Evolutionary conservation across 2,329 filamentous ascomycete genomes (phyloP).

Genomic region (Zopfia rhizophila): DNA sequence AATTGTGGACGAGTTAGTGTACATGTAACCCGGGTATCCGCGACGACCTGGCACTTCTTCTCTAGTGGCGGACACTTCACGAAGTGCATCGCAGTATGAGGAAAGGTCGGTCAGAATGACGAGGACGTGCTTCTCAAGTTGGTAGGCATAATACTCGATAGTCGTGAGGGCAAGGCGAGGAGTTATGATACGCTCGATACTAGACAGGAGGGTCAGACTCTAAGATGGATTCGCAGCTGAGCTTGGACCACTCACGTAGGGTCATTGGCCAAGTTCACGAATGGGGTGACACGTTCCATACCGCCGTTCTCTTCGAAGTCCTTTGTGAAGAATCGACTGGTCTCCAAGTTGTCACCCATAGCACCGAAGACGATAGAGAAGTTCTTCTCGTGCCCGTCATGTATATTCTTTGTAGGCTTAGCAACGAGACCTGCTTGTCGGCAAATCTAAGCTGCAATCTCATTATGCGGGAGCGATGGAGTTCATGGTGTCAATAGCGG

Average conservation of each 20-base stretch:
- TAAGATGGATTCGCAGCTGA: constrained; percentile 2
- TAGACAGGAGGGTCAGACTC: constrained; percentile 52
- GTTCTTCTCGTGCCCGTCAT: constrained; percentile 98
- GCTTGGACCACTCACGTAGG: constrained; percentile 95
- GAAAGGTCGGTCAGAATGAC: constrained; percentile 98
- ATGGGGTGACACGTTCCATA: constrained; percentile 95
- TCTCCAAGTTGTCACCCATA: constrained; percentile 99
- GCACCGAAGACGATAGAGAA: constrained; percentile 99
- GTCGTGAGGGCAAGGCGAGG: constrained; percentile 97
- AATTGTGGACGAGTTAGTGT: constrained; percentile 99
- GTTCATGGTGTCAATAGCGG: constrained; percentile 96
- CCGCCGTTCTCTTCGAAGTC: constrained; percentile 99
- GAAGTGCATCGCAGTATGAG: constrained; percentile 97
- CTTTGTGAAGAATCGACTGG: constrained; percentile 95
- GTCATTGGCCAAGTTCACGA: constrained; percentile 99
- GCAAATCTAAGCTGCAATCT: constrained; percentile 99
- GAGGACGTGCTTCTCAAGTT: constrained; percentile 99
- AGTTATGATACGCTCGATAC: constrained; percentile 99
- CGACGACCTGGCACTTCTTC: constrained; percentile 99
- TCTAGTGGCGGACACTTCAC: constrained; percentile 96
- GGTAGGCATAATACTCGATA: constrained; percentile 99
- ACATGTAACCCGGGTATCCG: constrained; percentile 99
- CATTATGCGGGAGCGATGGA: constrained; percentile 97
- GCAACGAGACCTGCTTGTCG: constrained; percentile 94
- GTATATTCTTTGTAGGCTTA: constrained; percentile 91